A percentile compares a stretch with the other conserved stretches of the same genome.
phyloP scores from a whole-genome alignment of 768 basidiomycete genomes.

The Panaeolus papilionaceus region DNA sequence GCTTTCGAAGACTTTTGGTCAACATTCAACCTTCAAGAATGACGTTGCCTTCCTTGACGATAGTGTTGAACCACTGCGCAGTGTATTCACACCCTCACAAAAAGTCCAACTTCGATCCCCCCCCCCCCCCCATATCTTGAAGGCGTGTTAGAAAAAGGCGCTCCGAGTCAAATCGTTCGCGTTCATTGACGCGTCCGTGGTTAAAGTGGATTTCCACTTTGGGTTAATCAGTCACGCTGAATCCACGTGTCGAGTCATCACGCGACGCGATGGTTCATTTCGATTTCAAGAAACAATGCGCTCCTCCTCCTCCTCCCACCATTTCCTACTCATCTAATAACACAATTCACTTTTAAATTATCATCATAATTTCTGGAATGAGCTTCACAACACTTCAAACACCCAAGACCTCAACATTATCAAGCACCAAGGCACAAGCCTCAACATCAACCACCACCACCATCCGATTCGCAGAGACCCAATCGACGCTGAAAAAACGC shows the following conservation, averaged over 20 bases:
- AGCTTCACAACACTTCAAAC: constrained; percentile 5
- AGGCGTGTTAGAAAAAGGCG: too few relatives aligned
- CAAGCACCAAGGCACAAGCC: background rate
- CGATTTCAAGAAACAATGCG: background rate
- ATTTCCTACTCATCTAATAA: background rate
- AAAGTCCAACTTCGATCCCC: too few relatives aligned
- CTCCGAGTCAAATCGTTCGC: too few relatives aligned
- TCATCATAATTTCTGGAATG: too few relatives aligned
- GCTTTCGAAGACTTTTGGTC: too few relatives aligned
- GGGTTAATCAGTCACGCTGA: background rate
- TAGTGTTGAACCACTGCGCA: too few relatives aligned
- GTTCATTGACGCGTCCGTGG: background rate
- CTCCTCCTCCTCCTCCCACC: background rate
- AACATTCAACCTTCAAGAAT: too few relatives aligned
- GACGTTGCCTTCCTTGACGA: too few relatives aligned
- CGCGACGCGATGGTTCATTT: background rate
- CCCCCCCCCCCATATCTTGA: too few relatives aligned
- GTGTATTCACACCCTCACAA: too few relatives aligned
- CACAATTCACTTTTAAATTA: background rate
- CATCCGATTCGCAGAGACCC: background rate
- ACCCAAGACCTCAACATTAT: background rate
- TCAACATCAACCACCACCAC: background rate
- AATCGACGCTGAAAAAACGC: background rate
- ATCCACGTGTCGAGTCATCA: background rate
- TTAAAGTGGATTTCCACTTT: background rate